phyloP scores from a whole-genome alignment of 352 stramenopile species.

The Phytophthora idaei region DNA sequence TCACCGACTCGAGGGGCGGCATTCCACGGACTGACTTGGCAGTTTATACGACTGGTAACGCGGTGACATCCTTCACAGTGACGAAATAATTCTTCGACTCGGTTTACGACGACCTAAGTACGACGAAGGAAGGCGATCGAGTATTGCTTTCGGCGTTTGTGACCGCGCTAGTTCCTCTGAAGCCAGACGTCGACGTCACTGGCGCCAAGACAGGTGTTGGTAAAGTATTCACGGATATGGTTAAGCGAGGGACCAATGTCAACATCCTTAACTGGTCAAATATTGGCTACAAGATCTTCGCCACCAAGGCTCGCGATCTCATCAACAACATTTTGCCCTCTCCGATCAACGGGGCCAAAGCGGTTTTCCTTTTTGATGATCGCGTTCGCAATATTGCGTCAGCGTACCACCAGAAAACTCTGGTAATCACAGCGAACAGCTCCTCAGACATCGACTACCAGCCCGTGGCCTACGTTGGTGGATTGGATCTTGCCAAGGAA shows the following conservation, averaged over 20 bases:
- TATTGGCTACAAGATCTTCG: constrained; percentile 43
- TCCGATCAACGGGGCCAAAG: constrained; percentile 25
- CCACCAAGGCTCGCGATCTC: constrained; percentile 43
- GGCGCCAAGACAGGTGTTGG: constrained; percentile 37
- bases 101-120: constrained; percentile 48
- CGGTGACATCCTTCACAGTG: constrained; percentile 45
- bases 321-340: constrained; percentile 42
- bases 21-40: constrained; percentile 42
- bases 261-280: constrained; percentile 65
- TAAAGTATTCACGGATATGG: constrained; percentile 39
- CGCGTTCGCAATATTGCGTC: constrained; percentile 39
- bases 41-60: constrained; percentile 44
- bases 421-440: constrained; percentile 28
- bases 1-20: constrained; percentile 47
- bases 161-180: constrained; percentile 49
- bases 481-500: constrained; percentile 57
- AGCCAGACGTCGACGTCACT: constrained; percentile 32
- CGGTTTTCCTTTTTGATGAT: constrained; percentile 58
- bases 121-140: constrained; percentile 27
- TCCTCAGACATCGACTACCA: constrained; percentile 14
- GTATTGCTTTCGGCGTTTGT: constrained; percentile 55
- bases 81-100: constrained; percentile 55
- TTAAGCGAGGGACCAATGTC: constrained; percentile 47
- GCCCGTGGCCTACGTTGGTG: constrained; percentile 53
- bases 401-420: constrained; percentile 63